Percentiles rank a stretch among this genome's conserved stretches.
These are phyloP conservation scores for Penicillium crystallinum DNA, from an alignment of 495 filamentous ascomycete species.

Conservation along the genomic window DNA sequence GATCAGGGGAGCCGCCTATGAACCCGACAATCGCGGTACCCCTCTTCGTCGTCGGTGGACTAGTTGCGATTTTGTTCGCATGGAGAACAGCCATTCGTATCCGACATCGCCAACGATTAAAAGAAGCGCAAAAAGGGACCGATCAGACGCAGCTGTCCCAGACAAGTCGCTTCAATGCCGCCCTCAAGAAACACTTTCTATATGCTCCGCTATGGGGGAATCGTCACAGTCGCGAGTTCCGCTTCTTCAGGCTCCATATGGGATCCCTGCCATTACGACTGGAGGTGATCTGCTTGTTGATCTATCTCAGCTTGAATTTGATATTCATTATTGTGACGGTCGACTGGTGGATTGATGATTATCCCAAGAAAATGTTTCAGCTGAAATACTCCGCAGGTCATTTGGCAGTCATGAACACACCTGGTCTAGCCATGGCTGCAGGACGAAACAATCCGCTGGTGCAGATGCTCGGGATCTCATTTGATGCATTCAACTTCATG, in stretches of 20 bases:
- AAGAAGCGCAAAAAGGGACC: conserved; percentile 12
- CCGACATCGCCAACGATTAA: conserved; percentile 25
- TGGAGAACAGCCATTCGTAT: conserved; percentile 23
- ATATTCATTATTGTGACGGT: conserved; percentile 36
- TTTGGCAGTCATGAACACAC: conserved; percentile 40
- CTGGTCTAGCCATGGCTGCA: conserved; percentile 36
- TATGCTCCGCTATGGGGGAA: conserved; percentile 36
- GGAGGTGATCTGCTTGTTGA: conserved; percentile 26
- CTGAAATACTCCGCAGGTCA: conserved; percentile 38
- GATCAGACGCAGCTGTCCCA: conserved; percentile 22
- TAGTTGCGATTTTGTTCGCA: conserved; percentile 22
- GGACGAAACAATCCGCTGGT: conserved; percentile 43
- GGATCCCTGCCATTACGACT: conserved; percentile 37
- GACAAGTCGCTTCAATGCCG: conserved; percentile 16
- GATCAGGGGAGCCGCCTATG: conserved; percentile 31
- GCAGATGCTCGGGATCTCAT: conserved; percentile 31
- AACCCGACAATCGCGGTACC: conserved; percentile 34
- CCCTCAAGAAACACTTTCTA: conserved; percentile 37
- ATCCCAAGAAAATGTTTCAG: conserved; percentile 32
- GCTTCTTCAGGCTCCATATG: conserved; percentile 33
- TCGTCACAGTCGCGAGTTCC: conserved; percentile 40
- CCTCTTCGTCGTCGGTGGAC: conserved; percentile 28
- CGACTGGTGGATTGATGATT: conserved; percentile 33
- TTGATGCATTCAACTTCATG: conserved; percentile 43
- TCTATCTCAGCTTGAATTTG: conserved; percentile 33